These are phyloP conservation scores for Rosa chinensis DNA, from an alignment of 306 rosid genomes.

Conservation along the genomic window DNA sequence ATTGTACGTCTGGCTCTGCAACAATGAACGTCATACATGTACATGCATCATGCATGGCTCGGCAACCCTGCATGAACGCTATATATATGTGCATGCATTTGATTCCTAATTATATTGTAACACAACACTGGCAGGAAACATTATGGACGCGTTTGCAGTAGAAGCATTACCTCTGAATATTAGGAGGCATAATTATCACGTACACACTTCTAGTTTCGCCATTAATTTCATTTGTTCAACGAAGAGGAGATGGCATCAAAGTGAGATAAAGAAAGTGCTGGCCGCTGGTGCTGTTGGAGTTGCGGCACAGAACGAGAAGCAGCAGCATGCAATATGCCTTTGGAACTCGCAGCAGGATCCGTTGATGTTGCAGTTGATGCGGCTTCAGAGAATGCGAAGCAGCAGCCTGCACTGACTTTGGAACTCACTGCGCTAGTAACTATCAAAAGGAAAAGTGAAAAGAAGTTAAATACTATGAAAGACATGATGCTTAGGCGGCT, in stretches of 20 bases:
- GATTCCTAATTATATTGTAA: background rate
- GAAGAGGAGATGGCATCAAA: background rate
- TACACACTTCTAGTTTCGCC: background rate
- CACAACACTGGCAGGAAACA: background rate
- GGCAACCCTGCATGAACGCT: too few species aligned
- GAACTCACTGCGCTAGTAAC: slow-evolving; percentile 10
- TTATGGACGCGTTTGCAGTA: background rate
- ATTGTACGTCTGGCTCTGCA: too few species aligned
- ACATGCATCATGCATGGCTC: too few species aligned
- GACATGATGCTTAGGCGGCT: slow-evolving; percentile 4
- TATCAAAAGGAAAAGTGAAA: background rate
- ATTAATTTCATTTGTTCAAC: background rate
- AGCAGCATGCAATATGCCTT: background rate
- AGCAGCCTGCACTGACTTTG: background rate
- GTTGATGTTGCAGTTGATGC: background rate
- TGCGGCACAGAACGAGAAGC: background rate
- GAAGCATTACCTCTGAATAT: background rate
- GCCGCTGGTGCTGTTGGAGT: background rate
- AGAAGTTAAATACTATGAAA: background rate
- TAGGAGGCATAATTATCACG: background rate
- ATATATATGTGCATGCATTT: too few species aligned
- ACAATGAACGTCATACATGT: too few species aligned
- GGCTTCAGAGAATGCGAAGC: background rate
- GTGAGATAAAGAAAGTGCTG: background rate
- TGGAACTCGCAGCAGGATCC: background rate